Evolutionary conservation across 148 eudicot genomes (phyloP).

Genomic region (Rhododendron henanense): DNA sequence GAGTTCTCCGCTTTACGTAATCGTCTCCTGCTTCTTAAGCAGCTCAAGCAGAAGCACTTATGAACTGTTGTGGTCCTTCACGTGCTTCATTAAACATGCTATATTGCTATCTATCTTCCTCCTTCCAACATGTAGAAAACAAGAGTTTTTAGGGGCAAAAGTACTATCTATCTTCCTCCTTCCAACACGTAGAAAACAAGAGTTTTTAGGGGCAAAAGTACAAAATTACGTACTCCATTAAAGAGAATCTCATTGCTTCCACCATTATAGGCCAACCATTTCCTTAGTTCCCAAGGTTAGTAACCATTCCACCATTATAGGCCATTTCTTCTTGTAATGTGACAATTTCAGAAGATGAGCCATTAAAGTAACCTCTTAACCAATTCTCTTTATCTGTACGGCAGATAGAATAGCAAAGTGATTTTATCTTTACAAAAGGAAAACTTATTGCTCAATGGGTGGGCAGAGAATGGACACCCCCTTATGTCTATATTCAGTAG

Average conservation of each 20-base stretch:
- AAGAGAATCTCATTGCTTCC: neutral
- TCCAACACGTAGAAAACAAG: neutral
- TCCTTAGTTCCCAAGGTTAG: neutral
- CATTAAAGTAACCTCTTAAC: neutral
- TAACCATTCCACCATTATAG: neutral
- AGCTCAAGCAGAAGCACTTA: slow-evolving; percentile 10
- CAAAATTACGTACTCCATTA: neutral
- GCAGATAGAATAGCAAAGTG: neutral
- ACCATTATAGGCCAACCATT: no score
- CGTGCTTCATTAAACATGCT: neutral
- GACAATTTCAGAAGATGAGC: neutral
- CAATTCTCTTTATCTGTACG: neutral
- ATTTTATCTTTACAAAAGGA: neutral
- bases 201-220: neutral
- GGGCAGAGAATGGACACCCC: neutral
- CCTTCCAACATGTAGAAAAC: neutral
- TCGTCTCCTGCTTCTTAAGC: slow-evolving; percentile 64
- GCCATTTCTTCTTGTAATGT: neutral
- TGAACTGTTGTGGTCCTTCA: neutral
- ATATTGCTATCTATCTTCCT: neutral
- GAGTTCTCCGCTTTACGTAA: slow-evolving; percentile 60
- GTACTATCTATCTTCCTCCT: neutral
- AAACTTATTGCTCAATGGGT: neutral
- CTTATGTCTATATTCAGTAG: neutral
- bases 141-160: neutral